Base-by-base conservation (phyloP, 371 early-diverging fungal species). In the Actinomortierella ambigua region DNA sequence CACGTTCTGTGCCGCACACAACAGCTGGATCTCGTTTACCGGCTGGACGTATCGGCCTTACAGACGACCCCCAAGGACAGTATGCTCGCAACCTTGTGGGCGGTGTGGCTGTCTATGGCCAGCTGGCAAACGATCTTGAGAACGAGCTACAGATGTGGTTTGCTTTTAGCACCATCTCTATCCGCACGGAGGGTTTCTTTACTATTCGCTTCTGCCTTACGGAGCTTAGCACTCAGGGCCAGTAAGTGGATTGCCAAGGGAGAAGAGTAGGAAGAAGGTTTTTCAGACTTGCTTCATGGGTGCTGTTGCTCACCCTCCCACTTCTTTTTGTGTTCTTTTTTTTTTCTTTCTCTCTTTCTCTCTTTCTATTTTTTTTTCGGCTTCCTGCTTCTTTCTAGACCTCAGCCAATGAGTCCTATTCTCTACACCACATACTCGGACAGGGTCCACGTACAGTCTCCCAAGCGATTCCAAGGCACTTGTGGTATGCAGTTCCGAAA, bases 381-480 rank as follows among this genome's bases (percentile, higher is more conserved):
- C 8, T 18, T 24, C 22, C 22, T 18, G 22, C 22, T 24, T 11
- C 1, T 11, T 18, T 8, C 22, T 48, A 18, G 20, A 22, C 48
- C 48, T 57, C 57, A 42, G 58, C 58, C 15, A 61, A 61, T 23
- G 53, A 6, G 14, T 11, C 34, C 50, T 4, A 28, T 57, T 3
- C 49, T 65, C 9, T 52, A 42, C 28, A 39, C 49, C 6, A 22
- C 59, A 2, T 68, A 62, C 43, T 68, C 68, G 13, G 55, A 68
- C n/a, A 59, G 55, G 2, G 63, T 68, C 44, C 56, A 68, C 6
- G 68, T 68, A 9, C 68, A 68, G 47, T 63, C 68, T 18, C 68
- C 68, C 13, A 68, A 68, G 34, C 57, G 50, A 18, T 68, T 68
- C 39, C 51, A 51, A 8, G 68, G 68, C 2, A 55, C 68, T 18